phyloP scores from a whole-genome alignment of 495 filamentous ascomycete species.

The Tuber indicum region DNA sequence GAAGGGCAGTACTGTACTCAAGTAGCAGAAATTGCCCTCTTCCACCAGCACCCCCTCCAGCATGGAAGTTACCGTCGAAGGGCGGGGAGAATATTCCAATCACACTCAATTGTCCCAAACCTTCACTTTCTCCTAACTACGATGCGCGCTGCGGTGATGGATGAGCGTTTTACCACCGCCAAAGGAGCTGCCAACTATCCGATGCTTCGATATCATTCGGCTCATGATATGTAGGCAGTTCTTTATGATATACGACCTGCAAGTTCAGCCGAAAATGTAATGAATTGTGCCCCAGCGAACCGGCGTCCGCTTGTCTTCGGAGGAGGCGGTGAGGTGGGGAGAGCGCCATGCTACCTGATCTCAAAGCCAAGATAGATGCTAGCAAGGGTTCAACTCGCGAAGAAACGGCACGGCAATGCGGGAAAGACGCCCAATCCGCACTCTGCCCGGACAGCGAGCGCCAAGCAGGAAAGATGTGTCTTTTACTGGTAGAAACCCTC shows the following conservation, averaged over 20 bases:
- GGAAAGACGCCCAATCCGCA: slow-evolving; percentile 9
- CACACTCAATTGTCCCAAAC: not conserved
- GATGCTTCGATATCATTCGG: not conserved
- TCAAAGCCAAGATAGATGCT: slow-evolving; percentile 13
- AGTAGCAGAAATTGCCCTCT: not conserved
- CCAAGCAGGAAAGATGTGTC: not conserved
- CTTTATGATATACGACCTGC: not conserved
- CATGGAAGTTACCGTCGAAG: not conserved
- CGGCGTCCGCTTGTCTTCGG: not conserved
- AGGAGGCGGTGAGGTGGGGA: slow-evolving; percentile 5
- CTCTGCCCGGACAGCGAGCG: slow-evolving; percentile 3
- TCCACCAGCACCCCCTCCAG: not conserved
- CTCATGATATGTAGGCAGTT: not conserved
- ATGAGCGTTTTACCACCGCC: not conserved
- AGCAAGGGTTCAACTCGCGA: slow-evolving; percentile 27
- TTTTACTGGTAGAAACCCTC: not conserved
- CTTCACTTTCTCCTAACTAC: not conserved
- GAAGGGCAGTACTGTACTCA: too few relatives aligned
- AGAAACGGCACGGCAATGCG: slow-evolving; percentile 13
- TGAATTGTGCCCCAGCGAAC: not conserved
- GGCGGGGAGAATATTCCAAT: not conserved
- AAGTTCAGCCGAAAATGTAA: not conserved
- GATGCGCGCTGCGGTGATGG: not conserved
- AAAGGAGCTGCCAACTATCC: not conserved
- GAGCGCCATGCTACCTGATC: slow-evolving; percentile 17